Base-by-base conservation (phyloP, 2,329 filamentous ascomycete species). In the Didymella keratinophila region DNA sequence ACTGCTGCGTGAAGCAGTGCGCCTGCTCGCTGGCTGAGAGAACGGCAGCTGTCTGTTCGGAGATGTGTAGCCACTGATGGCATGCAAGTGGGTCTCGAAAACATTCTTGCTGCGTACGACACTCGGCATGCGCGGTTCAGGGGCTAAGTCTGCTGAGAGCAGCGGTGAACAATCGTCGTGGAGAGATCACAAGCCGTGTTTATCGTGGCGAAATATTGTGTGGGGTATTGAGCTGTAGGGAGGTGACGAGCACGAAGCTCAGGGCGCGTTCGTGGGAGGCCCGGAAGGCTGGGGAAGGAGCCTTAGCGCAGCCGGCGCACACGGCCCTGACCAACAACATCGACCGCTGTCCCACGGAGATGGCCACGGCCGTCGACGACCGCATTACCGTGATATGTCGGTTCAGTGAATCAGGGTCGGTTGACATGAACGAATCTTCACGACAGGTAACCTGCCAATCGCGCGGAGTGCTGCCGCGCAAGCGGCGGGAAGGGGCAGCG, bases 151-250 rank as follows among this genome's bases (percentile, higher is more conserved):
- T 36, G 32, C 32, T 36, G 2, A 36, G 32, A 18, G 32, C 32
- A 36, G 32, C 32, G 16, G 16, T 36, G 32, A 36, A 36, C n/a
- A 8, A 9, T n/a, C 16, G 27, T 25, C 11, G 43, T 41, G 37
- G 18, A 21, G 21, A 48, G 36, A 53, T 45, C 21, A 49, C 48
- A 52, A 34, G 48, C 55, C 36, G n/a, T 39, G n/a, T 39, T 14
- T 39, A 11, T 21, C 18, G 36, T 39, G n/a, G 36, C 36, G n/a
- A 39, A 21, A 39, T 9, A 39, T 5, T 46, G 16, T 36, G 4
- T n/a, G 32, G 14, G n/a, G 32, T n/a, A 36, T 36, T 36, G 32
- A n/a, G 32, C 16, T 36, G 32, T n/a, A 8, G 3, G 30, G 30
- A 16, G 16, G 16, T 36, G 32, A 36, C 32, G 16, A 36, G 32